phyloP scores from a whole-genome alignment of 371 early-diverging fungal species.

The Parasitella parasitica region DNA sequence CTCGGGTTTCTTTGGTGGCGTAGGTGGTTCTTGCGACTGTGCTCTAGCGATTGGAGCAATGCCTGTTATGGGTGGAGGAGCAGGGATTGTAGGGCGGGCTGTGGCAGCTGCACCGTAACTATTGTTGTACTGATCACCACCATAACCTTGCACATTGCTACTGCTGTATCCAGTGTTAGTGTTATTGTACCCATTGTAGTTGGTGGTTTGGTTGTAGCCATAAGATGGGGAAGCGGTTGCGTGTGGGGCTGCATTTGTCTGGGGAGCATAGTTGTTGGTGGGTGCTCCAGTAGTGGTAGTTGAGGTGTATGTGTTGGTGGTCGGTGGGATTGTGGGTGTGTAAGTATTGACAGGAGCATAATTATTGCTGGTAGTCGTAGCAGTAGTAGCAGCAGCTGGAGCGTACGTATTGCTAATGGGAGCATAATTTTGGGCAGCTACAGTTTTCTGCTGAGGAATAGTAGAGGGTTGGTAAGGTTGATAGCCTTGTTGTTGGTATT shows the following conservation, averaged over 20 bases:
- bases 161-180: constrained; percentile 2
- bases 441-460: not conserved
- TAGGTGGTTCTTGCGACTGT: constrained; percentile 27
- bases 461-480: constrained; percentile 1
- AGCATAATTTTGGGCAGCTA: constrained; percentile 10
- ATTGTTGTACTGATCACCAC: constrained; percentile 7
- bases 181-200: not conserved
- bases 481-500: constrained; percentile 3
- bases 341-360: constrained; percentile 18
- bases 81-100: constrained; percentile 24
- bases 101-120: not conserved
- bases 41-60: constrained; percentile 10
- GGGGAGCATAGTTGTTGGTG: constrained; percentile 19
- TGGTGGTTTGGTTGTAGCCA: constrained; percentile 11
- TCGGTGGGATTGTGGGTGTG: constrained; percentile 7
- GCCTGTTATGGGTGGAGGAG: constrained; percentile 33
- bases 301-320: constrained; percentile 3
- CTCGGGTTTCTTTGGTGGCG: constrained; percentile 30
- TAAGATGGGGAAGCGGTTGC: constrained; percentile 1
- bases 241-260: not conserved
- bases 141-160: no score
- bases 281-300: constrained; percentile 15
- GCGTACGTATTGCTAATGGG: constrained; percentile 27
- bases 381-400: constrained; percentile 1
- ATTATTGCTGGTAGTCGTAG: constrained; percentile 3